These are phyloP conservation scores for Aphanomyces cochlioides DNA, from an alignment of 352 stramenopile genomes.

Conservation along the genomic window DNA sequence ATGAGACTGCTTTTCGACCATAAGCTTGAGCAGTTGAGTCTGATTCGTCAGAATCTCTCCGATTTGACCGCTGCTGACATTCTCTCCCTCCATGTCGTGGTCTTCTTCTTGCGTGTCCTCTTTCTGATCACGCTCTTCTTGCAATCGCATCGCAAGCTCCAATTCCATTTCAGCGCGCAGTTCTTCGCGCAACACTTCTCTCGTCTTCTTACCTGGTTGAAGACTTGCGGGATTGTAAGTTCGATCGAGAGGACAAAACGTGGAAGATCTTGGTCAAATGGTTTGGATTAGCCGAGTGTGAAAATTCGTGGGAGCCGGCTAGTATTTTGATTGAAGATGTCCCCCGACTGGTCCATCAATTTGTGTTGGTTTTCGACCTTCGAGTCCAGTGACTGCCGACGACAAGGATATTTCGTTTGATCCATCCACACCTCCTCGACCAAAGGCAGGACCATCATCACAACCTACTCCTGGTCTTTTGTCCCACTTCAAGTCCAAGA, in stretches of 20 bases:
- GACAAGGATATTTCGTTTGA: conserved; percentile 7
- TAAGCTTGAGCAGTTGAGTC: not conserved
- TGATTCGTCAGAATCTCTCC: not conserved
- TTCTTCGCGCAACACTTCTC: not conserved
- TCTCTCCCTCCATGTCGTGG: not conserved
- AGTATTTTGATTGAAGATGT: too few species aligned
- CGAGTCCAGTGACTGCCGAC: not conserved
- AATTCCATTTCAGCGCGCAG: not conserved
- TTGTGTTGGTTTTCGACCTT: too few species aligned
- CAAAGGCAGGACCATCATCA: not conserved
- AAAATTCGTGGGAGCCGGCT: too few species aligned
- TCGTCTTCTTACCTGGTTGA: not conserved
- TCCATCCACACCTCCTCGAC: not conserved
- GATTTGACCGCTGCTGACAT: not conserved
- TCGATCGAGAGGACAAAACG: too few species aligned
- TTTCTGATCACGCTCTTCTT: not conserved
- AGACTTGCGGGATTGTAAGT: too few species aligned
- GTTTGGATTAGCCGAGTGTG: too few species aligned
- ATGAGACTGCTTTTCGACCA: not conserved
- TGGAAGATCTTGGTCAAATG: too few species aligned
- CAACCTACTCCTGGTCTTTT: conserved; percentile 15
- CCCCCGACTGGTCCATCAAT: too few species aligned
- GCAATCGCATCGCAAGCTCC: not conserved
- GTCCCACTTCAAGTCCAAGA: conserved; percentile 16
- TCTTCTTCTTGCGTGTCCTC: not conserved